A percentile compares a stretch with the other conserved stretches of the same genome.
Evolutionary conservation across 2,329 filamentous ascomycete species (phyloP).

Genomic region (Exophiala lecanii-corni): DNA sequence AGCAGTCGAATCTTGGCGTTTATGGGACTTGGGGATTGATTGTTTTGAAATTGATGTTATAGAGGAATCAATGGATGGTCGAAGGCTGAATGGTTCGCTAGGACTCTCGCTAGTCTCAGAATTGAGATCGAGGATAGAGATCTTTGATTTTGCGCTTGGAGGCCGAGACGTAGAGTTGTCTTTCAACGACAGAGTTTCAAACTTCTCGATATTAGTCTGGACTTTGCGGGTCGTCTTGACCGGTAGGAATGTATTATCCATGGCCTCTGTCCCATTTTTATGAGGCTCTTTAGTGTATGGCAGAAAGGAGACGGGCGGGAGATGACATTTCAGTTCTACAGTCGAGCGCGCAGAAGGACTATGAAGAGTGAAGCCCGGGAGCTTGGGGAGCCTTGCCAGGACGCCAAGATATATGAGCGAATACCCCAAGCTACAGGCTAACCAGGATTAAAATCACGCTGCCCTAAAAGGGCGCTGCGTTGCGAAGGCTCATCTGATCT

Average conservation of each 20-base stretch:
- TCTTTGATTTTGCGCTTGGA: constrained; percentile 17
- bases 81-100: constrained; percentile 14
- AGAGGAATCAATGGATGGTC: constrained; percentile 29
- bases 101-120: constrained; percentile 10
- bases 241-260: constrained; percentile 53
- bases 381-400: too few relatives aligned
- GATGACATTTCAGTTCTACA: too few relatives aligned
- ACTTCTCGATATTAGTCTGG: constrained; percentile 40
- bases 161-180: constrained; percentile 8
- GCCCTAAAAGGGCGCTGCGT: too few relatives aligned
- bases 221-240: constrained; percentile 51
- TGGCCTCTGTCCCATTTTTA: constrained; percentile 29
- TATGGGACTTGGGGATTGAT: constrained; percentile 9
- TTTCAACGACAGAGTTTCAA: constrained; percentile 33
- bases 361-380: too few relatives aligned
- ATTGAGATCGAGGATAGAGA: constrained; percentile 18
- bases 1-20: constrained; percentile 20
- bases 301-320: too few relatives aligned
- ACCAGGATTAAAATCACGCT: too few relatives aligned
- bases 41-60: constrained; percentile 26
- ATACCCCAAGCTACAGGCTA: too few relatives aligned
- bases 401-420: too few relatives aligned
- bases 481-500: too few relatives aligned
- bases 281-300: too few relatives aligned
- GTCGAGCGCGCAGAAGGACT: too few relatives aligned